These are phyloP conservation scores for Globisporangium paddicum DNA, from an alignment of 352 stramenopile species.

Conservation along the genomic window DNA sequence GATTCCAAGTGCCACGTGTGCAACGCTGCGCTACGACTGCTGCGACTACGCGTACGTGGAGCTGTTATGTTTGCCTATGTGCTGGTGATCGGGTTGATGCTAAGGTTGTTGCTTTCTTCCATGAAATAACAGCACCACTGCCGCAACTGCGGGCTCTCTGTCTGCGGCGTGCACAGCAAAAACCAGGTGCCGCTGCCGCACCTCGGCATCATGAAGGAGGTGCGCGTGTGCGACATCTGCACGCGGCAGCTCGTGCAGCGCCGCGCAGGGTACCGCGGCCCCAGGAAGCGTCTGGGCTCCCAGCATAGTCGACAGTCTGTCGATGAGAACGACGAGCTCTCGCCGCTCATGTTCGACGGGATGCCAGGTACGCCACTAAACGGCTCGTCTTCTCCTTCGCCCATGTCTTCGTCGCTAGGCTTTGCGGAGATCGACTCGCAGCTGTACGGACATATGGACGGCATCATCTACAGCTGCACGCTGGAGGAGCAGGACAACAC, in stretches of 20 bases:
- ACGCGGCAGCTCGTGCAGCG: conserved; percentile 64
- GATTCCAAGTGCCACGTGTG: conserved; percentile 68
- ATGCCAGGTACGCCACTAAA: conserved; percentile 9
- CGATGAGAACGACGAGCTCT: conserved; percentile 26
- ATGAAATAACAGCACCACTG: conserved; percentile 76
- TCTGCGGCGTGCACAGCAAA: conserved; percentile 72
- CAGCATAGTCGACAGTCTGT: conserved; percentile 17
- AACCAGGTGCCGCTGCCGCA: conserved; percentile 75
- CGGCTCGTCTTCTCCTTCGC: conserved; percentile 1
- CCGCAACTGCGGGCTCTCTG: conserved; percentile 54
- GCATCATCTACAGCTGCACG: conserved; percentile 69
- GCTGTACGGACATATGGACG: conserved; percentile 35
- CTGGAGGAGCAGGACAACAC: conserved; percentile 76
- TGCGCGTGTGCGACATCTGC: conserved; percentile 71
- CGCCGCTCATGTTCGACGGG: conserved; percentile 19
- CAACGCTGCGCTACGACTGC: conserved; percentile 44
- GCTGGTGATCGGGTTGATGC: no score
- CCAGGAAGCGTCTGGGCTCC: conserved; percentile 18
- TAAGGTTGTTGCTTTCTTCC: no score
- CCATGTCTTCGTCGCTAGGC: background rate
- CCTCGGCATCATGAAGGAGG: conserved; percentile 66
- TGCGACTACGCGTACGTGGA: conserved; percentile 42
- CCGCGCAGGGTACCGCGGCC: conserved; percentile 57
- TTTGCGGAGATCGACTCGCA: conserved; percentile 10
- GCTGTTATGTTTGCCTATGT: background rate